Conservation (phyloP, 805 yeast genomes). For the Jamesozyma spencerorum region DNA sequence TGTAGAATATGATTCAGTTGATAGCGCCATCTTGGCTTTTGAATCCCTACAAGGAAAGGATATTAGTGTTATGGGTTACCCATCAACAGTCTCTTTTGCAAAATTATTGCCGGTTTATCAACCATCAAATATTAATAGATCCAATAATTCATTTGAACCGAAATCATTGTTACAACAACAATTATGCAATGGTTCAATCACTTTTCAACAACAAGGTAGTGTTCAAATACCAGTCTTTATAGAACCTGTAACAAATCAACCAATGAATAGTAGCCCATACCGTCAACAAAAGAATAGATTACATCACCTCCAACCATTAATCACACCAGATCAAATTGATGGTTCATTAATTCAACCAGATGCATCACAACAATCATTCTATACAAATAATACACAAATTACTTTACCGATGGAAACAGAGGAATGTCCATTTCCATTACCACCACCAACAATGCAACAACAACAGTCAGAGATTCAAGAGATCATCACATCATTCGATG, state of each 20-base stretch:
- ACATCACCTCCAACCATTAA: too few relatives aligned
- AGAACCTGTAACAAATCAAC: slow-evolving; percentile 3
- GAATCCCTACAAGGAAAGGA: slow-evolving; percentile 78
- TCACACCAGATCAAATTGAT: too few relatives aligned
- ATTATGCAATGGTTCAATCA: slow-evolving; percentile 24
- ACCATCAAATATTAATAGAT: not conserved
- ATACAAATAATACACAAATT: slow-evolving; percentile 1
- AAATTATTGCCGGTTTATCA: slow-evolving; percentile 40
- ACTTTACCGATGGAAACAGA: slow-evolving; percentile 21
- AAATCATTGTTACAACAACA: slow-evolving; percentile 27
- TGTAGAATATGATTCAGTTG: slow-evolving; percentile 63
- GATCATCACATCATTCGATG: not conserved
- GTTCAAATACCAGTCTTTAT: slow-evolving; percentile 23
- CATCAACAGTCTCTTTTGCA: slow-evolving; percentile 76
- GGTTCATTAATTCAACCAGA: too few relatives aligned
- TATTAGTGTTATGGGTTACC: slow-evolving; percentile 58
- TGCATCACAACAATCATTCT: too few relatives aligned
- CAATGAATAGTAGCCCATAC: not conserved
- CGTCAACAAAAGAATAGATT: too few relatives aligned
- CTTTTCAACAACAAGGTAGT: slow-evolving; percentile 26
- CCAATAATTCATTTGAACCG: slow-evolving; percentile 6
- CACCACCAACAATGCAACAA: slow-evolving; percentile 24
- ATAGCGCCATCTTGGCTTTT: slow-evolving; percentile 69
- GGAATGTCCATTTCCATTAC: slow-evolving; percentile 28
- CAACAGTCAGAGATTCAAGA: slow-evolving; percentile 4